Percentiles rank a stretch among this genome's conserved stretches.
Evolutionary conservation across 805 yeast genomes (phyloP).

Genomic region (Wickerhamiella siamensis): DNA sequence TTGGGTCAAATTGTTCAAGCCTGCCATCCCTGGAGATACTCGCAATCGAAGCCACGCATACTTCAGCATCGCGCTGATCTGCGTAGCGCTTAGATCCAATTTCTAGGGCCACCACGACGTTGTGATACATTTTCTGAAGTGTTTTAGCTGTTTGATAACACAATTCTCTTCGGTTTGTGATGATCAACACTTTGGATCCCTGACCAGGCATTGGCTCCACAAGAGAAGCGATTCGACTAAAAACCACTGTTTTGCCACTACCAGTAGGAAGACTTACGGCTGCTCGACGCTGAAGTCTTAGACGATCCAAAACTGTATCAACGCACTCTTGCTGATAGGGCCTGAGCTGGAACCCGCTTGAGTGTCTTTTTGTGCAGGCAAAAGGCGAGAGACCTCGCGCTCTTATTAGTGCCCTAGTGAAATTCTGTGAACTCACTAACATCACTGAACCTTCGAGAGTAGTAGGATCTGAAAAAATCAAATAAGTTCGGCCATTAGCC

Average conservation of each 20-base stretch:
- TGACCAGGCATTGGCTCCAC: slow-evolving; percentile 24
- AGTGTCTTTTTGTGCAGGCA: too few species aligned
- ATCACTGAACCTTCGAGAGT: too few species aligned
- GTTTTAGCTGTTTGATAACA: slow-evolving; percentile 52
- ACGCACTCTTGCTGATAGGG: slow-evolving; percentile 63
- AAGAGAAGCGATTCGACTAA: slow-evolving; percentile 23
- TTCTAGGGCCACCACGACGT: slow-evolving; percentile 44
- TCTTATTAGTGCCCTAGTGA: too few species aligned
- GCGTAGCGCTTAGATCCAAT: slow-evolving; percentile 37
- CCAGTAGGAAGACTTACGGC: slow-evolving; percentile 89
- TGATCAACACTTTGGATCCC: slow-evolving; percentile 34
- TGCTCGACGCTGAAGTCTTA: slow-evolving; percentile 39
- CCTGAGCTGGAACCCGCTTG: background rate
- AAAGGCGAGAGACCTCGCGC: too few species aligned
- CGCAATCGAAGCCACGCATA: slow-evolving; percentile 66
- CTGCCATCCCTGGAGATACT: slow-evolving; percentile 39
- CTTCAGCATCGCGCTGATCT: slow-evolving; percentile 37
- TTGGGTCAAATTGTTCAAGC: slow-evolving; percentile 39
- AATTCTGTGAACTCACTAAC: too few species aligned
- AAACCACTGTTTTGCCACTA: slow-evolving; percentile 83
- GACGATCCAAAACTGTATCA: slow-evolving; percentile 35
- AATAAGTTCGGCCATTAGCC: too few species aligned
- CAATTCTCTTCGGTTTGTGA: slow-evolving; percentile 74
- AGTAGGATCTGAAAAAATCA: too few species aligned
- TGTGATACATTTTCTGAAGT: slow-evolving; percentile 35